A percentile compares a stretch with the other conserved stretches of the same genome.
These are phyloP conservation scores for Blastocystis sp. DNA, from an alignment of 352 stramenopile genomes.

Conservation along the genomic window DNA sequence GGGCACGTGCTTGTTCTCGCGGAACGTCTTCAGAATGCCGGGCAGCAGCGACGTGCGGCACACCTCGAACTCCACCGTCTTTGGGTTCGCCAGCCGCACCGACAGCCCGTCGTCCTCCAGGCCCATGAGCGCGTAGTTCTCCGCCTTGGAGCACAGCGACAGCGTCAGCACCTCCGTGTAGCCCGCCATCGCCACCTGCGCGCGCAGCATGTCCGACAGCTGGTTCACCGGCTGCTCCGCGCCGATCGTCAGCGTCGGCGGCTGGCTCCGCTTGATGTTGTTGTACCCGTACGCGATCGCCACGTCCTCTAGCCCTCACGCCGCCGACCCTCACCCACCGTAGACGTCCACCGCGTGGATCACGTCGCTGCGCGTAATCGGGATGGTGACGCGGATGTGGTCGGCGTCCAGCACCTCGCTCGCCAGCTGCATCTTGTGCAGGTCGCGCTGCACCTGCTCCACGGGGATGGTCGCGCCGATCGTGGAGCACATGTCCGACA, in stretches of 20 bases:
- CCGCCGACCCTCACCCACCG: neutral
- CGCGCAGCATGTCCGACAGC: conserved; percentile 90
- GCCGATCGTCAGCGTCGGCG: conserved; percentile 89
- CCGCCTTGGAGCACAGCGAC: conserved; percentile 89
- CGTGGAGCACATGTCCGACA: conserved; percentile 79
- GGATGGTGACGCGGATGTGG: conserved; percentile 87
- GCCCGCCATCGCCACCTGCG: conserved; percentile 93
- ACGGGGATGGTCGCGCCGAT: conserved; percentile 82
- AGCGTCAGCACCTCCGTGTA: conserved; percentile 97
- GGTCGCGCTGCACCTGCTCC: conserved; percentile 85
- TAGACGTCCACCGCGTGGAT: conserved; percentile 90
- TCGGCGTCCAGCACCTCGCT: conserved; percentile 74
- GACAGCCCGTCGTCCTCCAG: conserved; percentile 80
- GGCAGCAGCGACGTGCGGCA: conserved; percentile 95
- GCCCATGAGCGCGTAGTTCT: conserved; percentile 91
- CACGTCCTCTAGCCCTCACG: conserved; percentile 84
- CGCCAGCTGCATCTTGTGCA: conserved; percentile 95
- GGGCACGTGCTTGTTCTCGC: conserved; percentile 90
- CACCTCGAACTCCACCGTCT: conserved; percentile 97
- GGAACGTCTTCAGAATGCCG: conserved; percentile 94
- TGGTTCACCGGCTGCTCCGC: conserved; percentile 93
- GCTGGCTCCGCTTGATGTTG: conserved; percentile 93
- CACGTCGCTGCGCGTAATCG: conserved; percentile 94
- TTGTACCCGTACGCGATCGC: conserved; percentile 99
- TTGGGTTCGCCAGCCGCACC: conserved; percentile 94